Percentiles rank a stretch among this genome's conserved stretches.
These are phyloP conservation scores for Cryptosporidium xiaoi DNA, from an alignment of 169 alveolate species.

Conservation along the genomic window DNA sequence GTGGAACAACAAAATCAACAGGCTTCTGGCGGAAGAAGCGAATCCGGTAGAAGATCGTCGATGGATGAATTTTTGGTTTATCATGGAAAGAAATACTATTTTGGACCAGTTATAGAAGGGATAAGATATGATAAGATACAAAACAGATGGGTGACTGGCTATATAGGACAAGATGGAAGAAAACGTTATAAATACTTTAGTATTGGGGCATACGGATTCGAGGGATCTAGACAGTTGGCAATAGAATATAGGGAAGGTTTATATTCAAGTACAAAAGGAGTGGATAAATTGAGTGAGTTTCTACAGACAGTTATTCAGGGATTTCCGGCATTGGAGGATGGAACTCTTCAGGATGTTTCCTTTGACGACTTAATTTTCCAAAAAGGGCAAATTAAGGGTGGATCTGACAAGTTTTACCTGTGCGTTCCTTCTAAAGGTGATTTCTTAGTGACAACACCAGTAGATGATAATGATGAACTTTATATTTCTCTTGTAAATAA, in stretches of 20 bases:
- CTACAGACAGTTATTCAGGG: conserved; percentile 70
- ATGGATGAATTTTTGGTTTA: conserved; percentile 53
- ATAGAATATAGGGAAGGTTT: conserved; percentile 70
- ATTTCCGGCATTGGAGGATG: conserved; percentile 65
- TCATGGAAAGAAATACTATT: conserved; percentile 70
- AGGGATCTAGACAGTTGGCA: conserved; percentile 70
- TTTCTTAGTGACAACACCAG: conserved; percentile 68
- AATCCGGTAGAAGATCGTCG: conserved; percentile 30
- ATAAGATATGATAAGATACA: conserved; percentile 66
- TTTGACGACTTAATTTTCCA: conserved; percentile 43
- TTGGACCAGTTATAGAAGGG: conserved; percentile 72
- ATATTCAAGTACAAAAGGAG: conserved; percentile 59
- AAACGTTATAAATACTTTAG: conserved; percentile 70
- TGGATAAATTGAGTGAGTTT: conserved; percentile 42
- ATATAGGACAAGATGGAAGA: conserved; percentile 66
- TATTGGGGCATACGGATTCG: conserved; percentile 75
- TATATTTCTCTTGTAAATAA: conserved; percentile 3
- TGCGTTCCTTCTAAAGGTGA: conserved; percentile 73
- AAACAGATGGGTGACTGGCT: conserved; percentile 74
- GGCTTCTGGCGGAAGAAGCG: conserved; percentile 24
- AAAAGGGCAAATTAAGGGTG: conserved; percentile 64
- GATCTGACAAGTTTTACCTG: conserved; percentile 29
- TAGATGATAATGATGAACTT: conserved; percentile 25
- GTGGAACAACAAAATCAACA: conserved; percentile 1
- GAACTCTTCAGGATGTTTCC: conserved; percentile 57